A percentile compares a stretch with the other conserved stretches of the same genome.
phyloP scores from a whole-genome alignment of 2,329 filamentous ascomycete species.

The Venturia effusa region DNA sequence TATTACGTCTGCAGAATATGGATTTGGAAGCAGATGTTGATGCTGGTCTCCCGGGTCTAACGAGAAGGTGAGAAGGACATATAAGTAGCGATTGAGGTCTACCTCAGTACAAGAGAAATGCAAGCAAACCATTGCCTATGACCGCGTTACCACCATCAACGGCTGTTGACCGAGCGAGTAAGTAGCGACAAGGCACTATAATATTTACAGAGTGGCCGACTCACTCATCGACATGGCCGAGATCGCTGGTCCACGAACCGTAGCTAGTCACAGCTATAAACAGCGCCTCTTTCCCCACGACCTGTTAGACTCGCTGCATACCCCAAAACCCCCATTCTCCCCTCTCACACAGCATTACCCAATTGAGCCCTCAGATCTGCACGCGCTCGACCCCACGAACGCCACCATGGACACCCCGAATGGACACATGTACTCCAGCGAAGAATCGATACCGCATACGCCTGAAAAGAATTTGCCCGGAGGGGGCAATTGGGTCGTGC shows the following conservation, averaged over 20 bases:
- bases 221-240: neutral
- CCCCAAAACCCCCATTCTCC: slow-evolving; percentile 5
- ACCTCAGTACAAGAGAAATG: too few relatives aligned
- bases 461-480: slow-evolving; percentile 38
- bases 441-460: slow-evolving; percentile 27
- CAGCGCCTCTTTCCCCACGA: neutral
- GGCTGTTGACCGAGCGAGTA: neutral
- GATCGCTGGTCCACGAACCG: neutral
- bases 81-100: neutral
- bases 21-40: neutral
- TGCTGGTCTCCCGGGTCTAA: neutral
- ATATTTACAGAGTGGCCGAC: too few relatives aligned
- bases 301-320: slow-evolving; percentile 1
- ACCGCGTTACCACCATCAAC: too few relatives aligned
- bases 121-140: too few relatives aligned
- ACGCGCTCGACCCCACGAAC: slow-evolving; percentile 13
- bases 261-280: neutral
- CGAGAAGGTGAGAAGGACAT: neutral
- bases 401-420: slow-evolving; percentile 14
- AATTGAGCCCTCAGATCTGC: slow-evolving; percentile 13
- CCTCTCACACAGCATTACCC: slow-evolving; percentile 10
- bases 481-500: slow-evolving; percentile 62
- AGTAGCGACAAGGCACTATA: too few relatives aligned
- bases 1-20: neutral
- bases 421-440: slow-evolving; percentile 13